Evolutionary conservation across 352 stramenopile genomes (phyloP), one percentile per base, ranked within the genome.

Genomic region (Globisporangium alternatum): DNA sequence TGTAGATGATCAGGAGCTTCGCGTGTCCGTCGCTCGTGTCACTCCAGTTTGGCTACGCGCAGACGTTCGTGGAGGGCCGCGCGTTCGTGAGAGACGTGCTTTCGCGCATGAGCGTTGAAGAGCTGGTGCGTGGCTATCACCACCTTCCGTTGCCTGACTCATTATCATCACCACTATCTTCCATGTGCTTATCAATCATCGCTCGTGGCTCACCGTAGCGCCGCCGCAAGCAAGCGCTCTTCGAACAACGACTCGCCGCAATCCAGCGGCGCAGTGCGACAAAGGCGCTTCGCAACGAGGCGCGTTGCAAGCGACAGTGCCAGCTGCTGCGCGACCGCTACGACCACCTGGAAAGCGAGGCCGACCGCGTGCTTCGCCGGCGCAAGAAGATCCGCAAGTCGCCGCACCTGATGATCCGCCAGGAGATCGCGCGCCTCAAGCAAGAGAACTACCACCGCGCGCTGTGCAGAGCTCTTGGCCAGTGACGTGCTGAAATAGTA

Each of bases 351-450:
- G 78, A 88, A 54, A 81, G 67, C 58, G 75, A 83, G 64, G 80
- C 76, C 19, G 78, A 88, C 19, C 70, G 72, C 56, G 78, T 78
- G 12, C 68, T 90, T 19, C 72, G 75, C 7, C 70, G 77, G 0
- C 78, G 78, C 60, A 90, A 88, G 63, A 67, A 71, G 21, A 64
- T 78, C 10, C 80, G 77, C 41, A 89, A 88, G 64, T 79, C 76
- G 7, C 67, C 74, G n/a, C 78, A 88, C 37, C 61, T 89, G n/a
- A 62, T 76, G 41, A 85, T 89, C 59, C 71, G 80, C 56, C 73
- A 90, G 47, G 80, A 88, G 56, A 90, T 90, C 51, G 35, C 64
- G 48, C 68, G 62, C 0, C 72, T 73, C 25, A 82, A 86, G 54
- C 78, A 85, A 22, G 66, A 77, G 30, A 66, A 71, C 13, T 75